A percentile compares a stretch with the other conserved stretches of the same genome.
These are phyloP conservation scores for Trichosporon coremiiforme DNA, from an alignment of 1,284 basidiomycete genomes.

Conservation along the genomic window DNA sequence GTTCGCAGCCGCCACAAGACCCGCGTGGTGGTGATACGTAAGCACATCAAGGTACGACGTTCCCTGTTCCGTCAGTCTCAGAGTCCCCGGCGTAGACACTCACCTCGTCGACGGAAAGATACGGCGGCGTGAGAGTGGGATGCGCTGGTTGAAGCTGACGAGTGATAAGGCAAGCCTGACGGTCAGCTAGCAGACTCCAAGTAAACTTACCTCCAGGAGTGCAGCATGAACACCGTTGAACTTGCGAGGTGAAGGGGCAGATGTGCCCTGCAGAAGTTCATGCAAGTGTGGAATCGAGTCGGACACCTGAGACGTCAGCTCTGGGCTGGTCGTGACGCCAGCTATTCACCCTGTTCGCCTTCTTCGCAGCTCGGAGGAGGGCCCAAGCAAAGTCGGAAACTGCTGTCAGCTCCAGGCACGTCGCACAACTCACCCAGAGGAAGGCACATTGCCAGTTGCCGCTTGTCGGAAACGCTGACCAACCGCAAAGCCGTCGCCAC, in stretches of 20 bases:
- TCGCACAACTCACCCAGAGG: neutral
- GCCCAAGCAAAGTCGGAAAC: constrained; percentile 41
- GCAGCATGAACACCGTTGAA: constrained; percentile 42
- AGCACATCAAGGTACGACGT: constrained; percentile 47
- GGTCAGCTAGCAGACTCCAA: constrained; percentile 32
- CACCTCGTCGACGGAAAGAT: constrained; percentile 37
- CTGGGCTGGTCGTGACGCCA: no score
- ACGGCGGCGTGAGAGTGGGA: constrained; percentile 19
- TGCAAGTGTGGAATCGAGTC: constrained; percentile 31
- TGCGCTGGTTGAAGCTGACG: constrained; percentile 14
- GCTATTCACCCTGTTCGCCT: constrained; percentile 34
- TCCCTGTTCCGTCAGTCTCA: constrained; percentile 10
- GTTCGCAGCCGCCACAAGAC: constrained; percentile 39
- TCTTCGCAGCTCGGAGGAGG: constrained; percentile 40
- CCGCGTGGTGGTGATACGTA: constrained; percentile 51
- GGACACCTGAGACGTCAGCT: constrained; percentile 18
- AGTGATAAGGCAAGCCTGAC: constrained; percentile 28
- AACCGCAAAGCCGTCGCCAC: neutral
- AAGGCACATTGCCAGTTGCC: constrained; percentile 18
- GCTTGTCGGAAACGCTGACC: neutral
- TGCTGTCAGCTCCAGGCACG: constrained; percentile 22
- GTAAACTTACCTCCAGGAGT: constrained; percentile 46
- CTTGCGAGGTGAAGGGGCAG: constrained; percentile 5
- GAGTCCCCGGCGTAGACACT: constrained; percentile 17
- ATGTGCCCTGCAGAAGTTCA: constrained; percentile 26